Evolutionary conservation across 2,329 filamentous ascomycete genomes (phyloP).

Genomic region (Cordyceps tenuipes): DNA sequence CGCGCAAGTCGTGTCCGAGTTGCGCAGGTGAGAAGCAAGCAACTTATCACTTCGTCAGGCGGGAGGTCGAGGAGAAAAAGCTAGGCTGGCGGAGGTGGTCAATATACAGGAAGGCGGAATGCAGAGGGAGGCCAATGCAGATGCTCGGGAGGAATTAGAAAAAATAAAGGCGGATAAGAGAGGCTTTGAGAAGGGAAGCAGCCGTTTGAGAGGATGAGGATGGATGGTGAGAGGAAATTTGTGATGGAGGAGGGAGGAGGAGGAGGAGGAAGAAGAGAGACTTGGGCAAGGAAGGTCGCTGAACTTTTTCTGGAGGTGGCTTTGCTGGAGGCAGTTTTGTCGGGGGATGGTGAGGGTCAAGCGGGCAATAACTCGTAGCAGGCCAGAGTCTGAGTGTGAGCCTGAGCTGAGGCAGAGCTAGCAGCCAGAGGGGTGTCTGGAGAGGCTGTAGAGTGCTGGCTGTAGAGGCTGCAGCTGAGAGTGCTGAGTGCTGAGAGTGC

Average conservation of each 20-base stretch:
- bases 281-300: background rate
- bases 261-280: background rate
- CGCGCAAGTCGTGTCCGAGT: background rate
- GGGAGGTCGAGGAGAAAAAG: background rate
- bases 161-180: slow-evolving; percentile 8
- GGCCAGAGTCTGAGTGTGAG: too few relatives aligned
- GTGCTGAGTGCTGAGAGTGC: too few relatives aligned
- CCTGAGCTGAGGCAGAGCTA: too few relatives aligned
- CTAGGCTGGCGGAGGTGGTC: slow-evolving; percentile 5
- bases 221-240: background rate
- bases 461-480: too few relatives aligned
- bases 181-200: background rate
- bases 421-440: background rate
- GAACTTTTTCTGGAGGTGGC: background rate
- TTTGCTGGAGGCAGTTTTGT: background rate
- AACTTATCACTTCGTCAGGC: background rate
- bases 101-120: slow-evolving; percentile 1
- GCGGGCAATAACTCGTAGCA: too few relatives aligned
- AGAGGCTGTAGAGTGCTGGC: too few relatives aligned
- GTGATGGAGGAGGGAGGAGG: background rate
- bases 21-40: background rate
- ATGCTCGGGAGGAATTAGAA: background rate
- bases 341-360: background rate
- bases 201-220: slow-evolving; percentile 1
- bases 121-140: background rate